Evolutionary conservation across 352 stramenopile species (phyloP), one percentile per base, ranked within the genome.

Genomic region (Globisporangium paroecandrum): DNA sequence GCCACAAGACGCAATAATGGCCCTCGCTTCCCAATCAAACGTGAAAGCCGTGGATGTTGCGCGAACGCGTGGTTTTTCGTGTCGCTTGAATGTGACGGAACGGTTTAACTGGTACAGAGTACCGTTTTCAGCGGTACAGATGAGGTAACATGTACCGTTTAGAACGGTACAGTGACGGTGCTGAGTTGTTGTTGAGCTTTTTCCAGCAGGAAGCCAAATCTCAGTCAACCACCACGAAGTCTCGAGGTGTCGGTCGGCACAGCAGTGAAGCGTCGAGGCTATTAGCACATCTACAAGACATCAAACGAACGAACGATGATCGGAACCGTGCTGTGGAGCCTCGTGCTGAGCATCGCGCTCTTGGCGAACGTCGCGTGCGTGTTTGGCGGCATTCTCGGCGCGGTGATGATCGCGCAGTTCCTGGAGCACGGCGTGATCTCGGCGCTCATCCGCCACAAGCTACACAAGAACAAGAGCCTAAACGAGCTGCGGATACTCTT

Each of bases 391-490:
- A 66, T 89, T 49, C 55, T 89, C 25, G 78, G 79, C 27, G 70
- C 71, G 6, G 67, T 83, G 25, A 84, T 93, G 77, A 85, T 86
- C 57, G 73, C 83, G 58, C 85, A 93, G 72, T 86, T 81, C 58
- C 75, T 93, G 58, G 78, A 90, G 60, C 74, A 86, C 60, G 81
- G 81, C 38, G 74, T 89, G 56, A 62, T 91, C 51, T 71, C 74
- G 32, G 83, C 82, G 22, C 56, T 85, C 47, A 66, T 79, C 57
- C 79, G 81, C 59, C 83, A 79, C 58, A 79, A 88, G 55, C 82
- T 79, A 77, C 69, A 79, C 63, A 74, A 74, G 51, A 49, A 61
- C 29, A 74, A 72, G 57, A 73, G 68, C 53, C 69, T 81, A 47
- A 68, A 66, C 18, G 68, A 77, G 43, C 70, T 90, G n/a, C 70